Evolutionary conservation across 192 early-diverging fungal species (phyloP).

Genomic region (Coemansia sp.): DNA sequence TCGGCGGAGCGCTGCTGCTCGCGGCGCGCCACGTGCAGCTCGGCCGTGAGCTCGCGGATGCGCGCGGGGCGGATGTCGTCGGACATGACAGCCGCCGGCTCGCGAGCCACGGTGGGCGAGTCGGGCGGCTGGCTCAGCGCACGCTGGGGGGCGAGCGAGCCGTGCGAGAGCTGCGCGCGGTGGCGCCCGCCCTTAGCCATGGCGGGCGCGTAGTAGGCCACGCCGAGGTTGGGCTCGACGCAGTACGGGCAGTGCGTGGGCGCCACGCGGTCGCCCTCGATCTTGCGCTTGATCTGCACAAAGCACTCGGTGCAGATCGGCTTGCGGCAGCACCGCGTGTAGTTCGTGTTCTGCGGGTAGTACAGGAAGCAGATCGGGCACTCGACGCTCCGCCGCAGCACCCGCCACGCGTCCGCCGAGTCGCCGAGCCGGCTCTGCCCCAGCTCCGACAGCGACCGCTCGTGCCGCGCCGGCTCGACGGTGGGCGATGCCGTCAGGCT

Average conservation of each 20-base stretch:
- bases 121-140: constrained; percentile 3
- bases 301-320: constrained; percentile 97
- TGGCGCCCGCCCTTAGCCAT: constrained; percentile 1
- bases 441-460: constrained; percentile 28
- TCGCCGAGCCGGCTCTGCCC: neutral
- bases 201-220: constrained; percentile 63
- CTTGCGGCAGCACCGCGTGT: constrained; percentile 88
- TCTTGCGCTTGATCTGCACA: constrained; percentile 86
- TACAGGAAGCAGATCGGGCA: constrained; percentile 95
- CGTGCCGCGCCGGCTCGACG: constrained; percentile 11
- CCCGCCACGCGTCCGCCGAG: constrained; percentile 5
- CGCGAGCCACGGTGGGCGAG: constrained; percentile 47
- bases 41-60: constrained; percentile 10
- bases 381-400: constrained; percentile 61
- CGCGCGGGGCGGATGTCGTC: constrained; percentile 42
- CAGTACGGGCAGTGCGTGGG: constrained; percentile 85
- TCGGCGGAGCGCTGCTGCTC: constrained; percentile 26
- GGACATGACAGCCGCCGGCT: constrained; percentile 57
- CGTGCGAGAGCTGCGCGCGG: constrained; percentile 18
- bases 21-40: constrained; percentile 11
- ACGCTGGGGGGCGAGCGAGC: neutral
- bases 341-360: constrained; percentile 89
- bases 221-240: constrained; percentile 77
- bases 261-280: constrained; percentile 57
- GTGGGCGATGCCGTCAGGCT: constrained; percentile 8